Conservation (phyloP, 176 grass and related monocot genomes). For the Aegilops sharonensis region DNA sequence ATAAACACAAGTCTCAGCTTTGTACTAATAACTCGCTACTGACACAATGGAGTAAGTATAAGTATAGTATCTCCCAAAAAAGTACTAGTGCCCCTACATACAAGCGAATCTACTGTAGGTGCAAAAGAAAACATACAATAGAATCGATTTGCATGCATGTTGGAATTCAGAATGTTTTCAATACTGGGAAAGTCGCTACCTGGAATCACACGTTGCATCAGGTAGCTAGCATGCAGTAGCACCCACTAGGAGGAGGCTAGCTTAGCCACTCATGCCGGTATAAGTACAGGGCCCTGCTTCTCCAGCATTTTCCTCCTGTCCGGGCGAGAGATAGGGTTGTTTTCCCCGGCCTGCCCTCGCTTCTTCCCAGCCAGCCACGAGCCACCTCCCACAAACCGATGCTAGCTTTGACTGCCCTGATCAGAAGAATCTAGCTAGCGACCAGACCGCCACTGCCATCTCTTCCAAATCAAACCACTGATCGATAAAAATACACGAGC, state of each 20-base stretch:
- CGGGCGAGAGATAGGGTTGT: conserved; percentile 5
- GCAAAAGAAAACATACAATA: conserved; percentile 18
- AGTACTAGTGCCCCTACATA: not conserved
- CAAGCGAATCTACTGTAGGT: not conserved
- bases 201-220: conserved; percentile 9
- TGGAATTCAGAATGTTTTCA: conserved; percentile 25
- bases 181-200: not conserved
- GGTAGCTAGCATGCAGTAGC: not conserved
- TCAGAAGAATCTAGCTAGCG: conserved; percentile 26
- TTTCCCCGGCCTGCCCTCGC: not conserved
- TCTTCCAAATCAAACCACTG: conserved; percentile 10
- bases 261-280: conserved; percentile 5
- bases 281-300: conserved; percentile 9
- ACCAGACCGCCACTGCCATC: conserved; percentile 15
- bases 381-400: conserved; percentile 23
- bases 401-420: conserved; percentile 39
- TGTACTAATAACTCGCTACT: not conserved
- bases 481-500: not conserved
- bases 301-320: conserved; percentile 1
- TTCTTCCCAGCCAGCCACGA: conserved; percentile 24
- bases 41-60: not conserved
- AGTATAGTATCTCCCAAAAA: not conserved
- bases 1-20: not conserved
- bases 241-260: not conserved
- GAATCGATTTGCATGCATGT: conserved; percentile 13